Base-by-base conservation (phyloP, 345 rosid genomes). In the Leavenworthia alabamica region DNA sequence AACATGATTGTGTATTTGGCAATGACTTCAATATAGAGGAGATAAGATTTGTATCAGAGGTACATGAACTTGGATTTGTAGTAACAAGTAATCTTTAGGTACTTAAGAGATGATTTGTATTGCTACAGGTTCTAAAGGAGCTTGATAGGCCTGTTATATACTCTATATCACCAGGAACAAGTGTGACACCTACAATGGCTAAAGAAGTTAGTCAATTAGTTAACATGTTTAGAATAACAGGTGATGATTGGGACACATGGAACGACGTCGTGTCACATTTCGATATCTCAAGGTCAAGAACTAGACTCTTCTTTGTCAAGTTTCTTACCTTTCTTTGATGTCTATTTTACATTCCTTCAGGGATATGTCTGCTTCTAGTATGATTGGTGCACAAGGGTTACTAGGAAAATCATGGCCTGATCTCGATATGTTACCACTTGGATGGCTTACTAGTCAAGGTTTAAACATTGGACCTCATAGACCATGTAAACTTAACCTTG, bases 211-310 rank as follows among this genome's bases (percentile, higher is more conserved):
- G 82, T 64, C 80, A 74, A 31, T 62, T 85, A 26, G 89, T 79
- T 49, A 89, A 83, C 81, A 82, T 86, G 96, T 92, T 88, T 73
- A 80, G 96, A 71, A 64, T 92, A 60, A 85, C 96, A 6, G 90
- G 79, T n/a, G 98, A 92, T 77, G 96, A 92, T 52, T 92, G 98
- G 98, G 98, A 92, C 64, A 68, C 78, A 23, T 92, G 98, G 98
- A 73, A 67, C 58, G 98, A 92, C 39, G 86, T 89, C 6, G 79
- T 71, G 20, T 22, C 87, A 53, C 98, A 92, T 82, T 92, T 92
- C 65, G 78, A 83, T 67, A 78, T 92, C 73, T 3, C 89, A 4
- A 84, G 98, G 98, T 91, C 43, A 50, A 60, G 37, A 19, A 56
- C 59, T 48, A 60, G 1, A 48, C 26, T 19, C 28, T 14, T 60